Evolutionary conservation across 2,329 filamentous ascomycete genomes (phyloP).

Genomic region (Fusarium longipes): DNA sequence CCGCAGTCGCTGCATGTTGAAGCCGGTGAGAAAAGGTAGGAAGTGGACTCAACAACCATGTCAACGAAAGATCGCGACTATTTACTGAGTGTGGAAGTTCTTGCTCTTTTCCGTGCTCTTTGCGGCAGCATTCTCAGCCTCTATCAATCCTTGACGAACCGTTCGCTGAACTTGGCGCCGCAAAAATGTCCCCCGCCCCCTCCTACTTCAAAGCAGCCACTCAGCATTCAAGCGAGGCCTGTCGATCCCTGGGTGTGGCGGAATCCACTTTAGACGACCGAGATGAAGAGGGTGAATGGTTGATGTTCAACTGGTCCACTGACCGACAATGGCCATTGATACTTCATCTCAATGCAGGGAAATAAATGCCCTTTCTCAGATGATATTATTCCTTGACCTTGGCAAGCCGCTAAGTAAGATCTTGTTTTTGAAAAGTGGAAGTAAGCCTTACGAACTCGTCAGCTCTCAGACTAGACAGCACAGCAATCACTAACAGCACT

Average conservation of each 20-base stretch:
- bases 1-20: background rate
- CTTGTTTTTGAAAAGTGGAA: background rate
- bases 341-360: slow-evolving; percentile 20
- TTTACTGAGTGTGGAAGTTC: background rate
- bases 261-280: slow-evolving; percentile 42
- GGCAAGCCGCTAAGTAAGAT: too few species aligned
- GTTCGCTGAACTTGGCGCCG: slow-evolving; percentile 40
- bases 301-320: slow-evolving; percentile 41
- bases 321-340: slow-evolving; percentile 16
- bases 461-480: background rate
- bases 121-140: slow-evolving; percentile 5
- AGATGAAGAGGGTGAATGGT: slow-evolving; percentile 42
- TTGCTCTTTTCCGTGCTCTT: slow-evolving; percentile 7
- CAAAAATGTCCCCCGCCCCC: slow-evolving; percentile 4
- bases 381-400: background rate
- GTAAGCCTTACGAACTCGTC: background rate
- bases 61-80: background rate
- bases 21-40: slow-evolving; percentile 12
- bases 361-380: slow-evolving; percentile 3
- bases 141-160: slow-evolving; percentile 23
- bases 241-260: slow-evolving; percentile 39
- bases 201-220: slow-evolving; percentile 29
- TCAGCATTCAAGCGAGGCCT: slow-evolving; percentile 25
- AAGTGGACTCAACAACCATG: background rate
- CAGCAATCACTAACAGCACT: background rate